Evolutionary conservation across 768 basidiomycete species (phyloP), one percentile per base, ranked within the genome.

Genomic region (Leccinum variicolor): DNA sequence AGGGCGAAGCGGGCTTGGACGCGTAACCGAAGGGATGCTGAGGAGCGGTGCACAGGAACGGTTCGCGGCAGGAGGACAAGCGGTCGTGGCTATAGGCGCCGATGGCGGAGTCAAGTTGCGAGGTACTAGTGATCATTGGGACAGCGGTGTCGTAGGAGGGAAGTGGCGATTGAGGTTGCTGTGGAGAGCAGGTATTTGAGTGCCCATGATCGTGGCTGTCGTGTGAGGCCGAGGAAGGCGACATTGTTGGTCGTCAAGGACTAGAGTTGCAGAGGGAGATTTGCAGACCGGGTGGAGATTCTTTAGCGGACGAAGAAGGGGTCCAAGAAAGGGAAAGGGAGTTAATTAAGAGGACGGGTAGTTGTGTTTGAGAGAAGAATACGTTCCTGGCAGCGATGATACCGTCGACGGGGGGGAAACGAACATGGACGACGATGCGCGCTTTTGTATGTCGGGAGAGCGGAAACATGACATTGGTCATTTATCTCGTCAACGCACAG

Each of bases 231-330:
- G 59, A 62, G 62, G 68, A 69, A 70, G 72, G 66, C 8, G 69
- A 59, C 65, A 73, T 71, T 65, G 65, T 61, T 74, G 70, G 71
- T 74, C 25, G 69, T 69, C 69, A 73, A 46, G 70, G 52, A 63
- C 39, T 62, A 56, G 66, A 62, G 57, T 58, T 63, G 68, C 62
- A 69, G 61, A 62, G 50, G 60, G 63, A 43, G 71, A 72, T 74
- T 71, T 72, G 71, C 71, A 36, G 71, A 65, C 61, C 49, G 50
- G 50, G 25, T 5, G 49, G 4, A 15, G 63, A 39, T 62, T 66
- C 67, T 62, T 55, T 45, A 50, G 54, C 53, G 60, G 62, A 56
- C 50, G 60, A 62, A 62, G 62, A 66, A 66, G 34, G 59, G 21
- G 13, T 15, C 62, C 39, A 36, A 1, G 52, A 66, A 43, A 60